Percentiles rank a stretch among this genome's conserved stretches.
Evolutionary conservation across 805 yeast genomes (phyloP).

Genomic region (Lachancea sp.): DNA sequence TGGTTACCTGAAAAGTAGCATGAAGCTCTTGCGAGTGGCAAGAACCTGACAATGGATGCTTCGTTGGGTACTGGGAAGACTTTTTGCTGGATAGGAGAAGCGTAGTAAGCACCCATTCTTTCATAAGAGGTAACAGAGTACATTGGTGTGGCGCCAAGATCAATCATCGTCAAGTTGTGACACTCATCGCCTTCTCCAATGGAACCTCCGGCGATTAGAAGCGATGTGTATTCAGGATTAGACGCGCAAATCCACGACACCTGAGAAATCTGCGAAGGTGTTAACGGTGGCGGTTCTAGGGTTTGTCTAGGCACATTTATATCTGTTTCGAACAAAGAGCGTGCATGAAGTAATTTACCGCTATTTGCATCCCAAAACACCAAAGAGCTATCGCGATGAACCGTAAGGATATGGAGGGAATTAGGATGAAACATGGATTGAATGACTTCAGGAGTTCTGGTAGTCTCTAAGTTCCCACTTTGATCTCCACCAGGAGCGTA

Average conservation of each 20-base stretch:
- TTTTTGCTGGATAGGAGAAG: slow-evolving; percentile 49
- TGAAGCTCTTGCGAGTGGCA: slow-evolving; percentile 51
- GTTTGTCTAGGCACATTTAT: slow-evolving; percentile 46
- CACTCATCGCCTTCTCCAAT: slow-evolving; percentile 37
- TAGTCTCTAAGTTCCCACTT: slow-evolving; percentile 18
- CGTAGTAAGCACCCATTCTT: slow-evolving; percentile 72
- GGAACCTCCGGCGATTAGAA: slow-evolving; percentile 63
- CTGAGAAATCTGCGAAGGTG: slow-evolving; percentile 37
- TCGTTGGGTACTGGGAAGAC: slow-evolving; percentile 48
- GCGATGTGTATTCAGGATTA: slow-evolving; percentile 74
- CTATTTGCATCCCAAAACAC: slow-evolving; percentile 90
- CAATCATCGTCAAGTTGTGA: slow-evolving; percentile 49
- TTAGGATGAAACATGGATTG: slow-evolving; percentile 85
- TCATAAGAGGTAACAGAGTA: slow-evolving; percentile 78
- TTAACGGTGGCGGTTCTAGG: slow-evolving; percentile 11
- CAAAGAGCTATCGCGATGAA: slow-evolving; percentile 75
- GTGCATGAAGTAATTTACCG: slow-evolving; percentile 67
- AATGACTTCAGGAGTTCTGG: slow-evolving; percentile 38
- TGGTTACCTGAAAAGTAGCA: slow-evolving; percentile 81
- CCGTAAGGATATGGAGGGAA: slow-evolving; percentile 75
- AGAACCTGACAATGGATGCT: slow-evolving; percentile 40
- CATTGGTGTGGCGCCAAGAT: slow-evolving; percentile 74
- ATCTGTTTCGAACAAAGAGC: slow-evolving; percentile 60
- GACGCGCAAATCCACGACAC: slow-evolving; percentile 73
- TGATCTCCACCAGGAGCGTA: slow-evolving; percentile 70